Conservation (phyloP, 441 rosid species). For the Erysimum cheiri region DNA sequence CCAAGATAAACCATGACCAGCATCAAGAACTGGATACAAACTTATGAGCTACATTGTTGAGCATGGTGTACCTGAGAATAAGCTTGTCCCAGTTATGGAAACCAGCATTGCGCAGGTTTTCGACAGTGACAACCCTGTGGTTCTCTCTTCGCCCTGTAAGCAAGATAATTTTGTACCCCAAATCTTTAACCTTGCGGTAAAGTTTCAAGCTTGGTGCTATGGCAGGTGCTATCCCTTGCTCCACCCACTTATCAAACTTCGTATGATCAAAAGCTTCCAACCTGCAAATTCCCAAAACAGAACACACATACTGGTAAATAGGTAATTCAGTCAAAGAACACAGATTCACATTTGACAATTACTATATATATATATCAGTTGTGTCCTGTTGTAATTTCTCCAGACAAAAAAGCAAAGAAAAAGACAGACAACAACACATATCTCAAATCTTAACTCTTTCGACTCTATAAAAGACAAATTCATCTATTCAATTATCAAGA, state of each 20-base stretch:
- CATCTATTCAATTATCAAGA: not conserved
- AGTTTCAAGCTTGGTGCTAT: slow-evolving; percentile 77
- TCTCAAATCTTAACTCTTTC: not conserved
- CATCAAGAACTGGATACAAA: not conserved
- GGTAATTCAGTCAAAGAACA: not conserved
- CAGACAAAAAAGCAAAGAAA: slow-evolving; percentile 10
- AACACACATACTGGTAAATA: not conserved
- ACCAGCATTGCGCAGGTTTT: slow-evolving; percentile 73
- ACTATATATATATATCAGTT: not conserved
- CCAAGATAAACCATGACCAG: not conserved
- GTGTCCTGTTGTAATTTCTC: not conserved
- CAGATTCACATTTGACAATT: slow-evolving; percentile 19
- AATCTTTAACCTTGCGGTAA: slow-evolving; percentile 59
- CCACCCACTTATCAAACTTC: slow-evolving; percentile 87
- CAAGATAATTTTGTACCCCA: slow-evolving; percentile 81
- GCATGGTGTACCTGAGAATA: slow-evolving; percentile 66
- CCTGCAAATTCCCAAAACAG: slow-evolving; percentile 51
- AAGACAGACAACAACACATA: slow-evolving; percentile 21
- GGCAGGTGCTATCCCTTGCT: slow-evolving; percentile 72
- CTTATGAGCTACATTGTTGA: not conserved
- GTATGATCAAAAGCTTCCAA: slow-evolving; percentile 67
- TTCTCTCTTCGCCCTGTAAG: slow-evolving; percentile 82
- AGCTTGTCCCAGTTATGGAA: slow-evolving; percentile 85
- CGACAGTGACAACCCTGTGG: slow-evolving; percentile 62
- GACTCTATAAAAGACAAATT: not conserved